phyloP scores from a whole-genome alignment of 108 stramenopile species.

The Tribonema minus region DNA sequence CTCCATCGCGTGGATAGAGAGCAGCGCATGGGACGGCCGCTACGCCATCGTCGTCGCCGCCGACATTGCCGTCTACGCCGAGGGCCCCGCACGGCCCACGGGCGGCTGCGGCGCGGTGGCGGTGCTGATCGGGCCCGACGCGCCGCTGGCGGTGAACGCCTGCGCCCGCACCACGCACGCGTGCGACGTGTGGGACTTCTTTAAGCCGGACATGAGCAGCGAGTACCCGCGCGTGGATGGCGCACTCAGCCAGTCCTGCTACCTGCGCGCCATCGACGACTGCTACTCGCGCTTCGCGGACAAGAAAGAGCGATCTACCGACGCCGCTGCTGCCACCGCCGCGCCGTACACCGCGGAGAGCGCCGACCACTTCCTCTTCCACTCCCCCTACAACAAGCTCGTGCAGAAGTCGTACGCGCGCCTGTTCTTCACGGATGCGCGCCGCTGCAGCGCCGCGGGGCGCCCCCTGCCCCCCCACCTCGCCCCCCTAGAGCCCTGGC shows the following conservation, averaged over 20 bases:
- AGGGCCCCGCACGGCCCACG: conserved; percentile 88
- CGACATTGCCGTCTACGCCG: conserved; percentile 68
- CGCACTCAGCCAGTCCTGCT: conserved; percentile 83
- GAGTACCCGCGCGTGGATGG: conserved; percentile 93
- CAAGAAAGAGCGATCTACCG: conserved; percentile 47
- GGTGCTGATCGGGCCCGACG: conserved; percentile 82
- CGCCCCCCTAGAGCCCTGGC: conserved; percentile 15
- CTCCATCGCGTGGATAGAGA: conserved; percentile 83
- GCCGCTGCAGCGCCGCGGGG: conserved; percentile 45
- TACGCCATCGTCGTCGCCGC: conserved; percentile 93
- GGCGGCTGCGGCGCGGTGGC: conserved; percentile 94
- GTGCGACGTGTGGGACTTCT: conserved; percentile 92
- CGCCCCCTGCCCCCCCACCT: not conserved
- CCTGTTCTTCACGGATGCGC: conserved; percentile 77
- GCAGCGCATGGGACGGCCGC: conserved; percentile 83
- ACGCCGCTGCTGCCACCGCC: not conserved
- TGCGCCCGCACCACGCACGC: conserved; percentile 77
- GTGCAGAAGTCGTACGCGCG: conserved; percentile 90
- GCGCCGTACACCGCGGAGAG: conserved; percentile 53
- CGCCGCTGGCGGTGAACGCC: conserved; percentile 74
- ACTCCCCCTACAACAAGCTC: conserved; percentile 97
- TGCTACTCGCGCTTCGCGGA: conserved; percentile 75
- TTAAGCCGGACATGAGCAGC: conserved; percentile 83
- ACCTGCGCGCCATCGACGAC: conserved; percentile 86
- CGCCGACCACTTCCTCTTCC: conserved; percentile 86